A percentile compares a stretch with the other conserved stretches of the same genome.
Conservation (phyloP, 2,329 filamentous ascomycete species). For the Ceratocystis harringtonii region DNA sequence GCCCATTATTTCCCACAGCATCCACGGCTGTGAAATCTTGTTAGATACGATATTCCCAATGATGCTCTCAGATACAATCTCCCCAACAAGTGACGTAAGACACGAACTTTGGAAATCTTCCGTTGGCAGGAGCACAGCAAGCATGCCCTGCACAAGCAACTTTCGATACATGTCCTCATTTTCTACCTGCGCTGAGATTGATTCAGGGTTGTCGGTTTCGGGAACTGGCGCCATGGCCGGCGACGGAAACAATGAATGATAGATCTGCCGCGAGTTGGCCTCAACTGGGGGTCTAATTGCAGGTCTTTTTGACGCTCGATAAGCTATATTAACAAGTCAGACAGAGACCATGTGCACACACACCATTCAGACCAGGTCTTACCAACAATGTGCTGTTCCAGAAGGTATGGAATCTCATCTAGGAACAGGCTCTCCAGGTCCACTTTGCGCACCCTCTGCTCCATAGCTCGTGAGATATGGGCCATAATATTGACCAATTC, state of each 20-base stretch:
- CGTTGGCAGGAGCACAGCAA: conserved; percentile 75
- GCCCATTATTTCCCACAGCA: conserved; percentile 71
- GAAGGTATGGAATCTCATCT: conserved; percentile 71
- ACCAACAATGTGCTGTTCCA: conserved; percentile 73
- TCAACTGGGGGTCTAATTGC: conserved; percentile 44
- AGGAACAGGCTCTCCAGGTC: conserved; percentile 71
- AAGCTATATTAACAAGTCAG: conserved; percentile 37
- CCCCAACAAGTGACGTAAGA: conserved; percentile 65
- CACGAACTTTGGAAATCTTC: conserved; percentile 85
- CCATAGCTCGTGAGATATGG: conserved; percentile 74
- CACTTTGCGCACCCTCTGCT: conserved; percentile 68
- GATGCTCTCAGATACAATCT: conserved; percentile 82
- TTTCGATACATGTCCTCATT: conserved; percentile 79
- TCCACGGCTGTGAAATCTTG: conserved; percentile 73
- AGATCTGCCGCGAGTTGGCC: conserved; percentile 51
- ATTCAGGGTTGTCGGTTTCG: conserved; percentile 34
- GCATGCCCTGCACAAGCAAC: conserved; percentile 64
- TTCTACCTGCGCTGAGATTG: conserved; percentile 46
- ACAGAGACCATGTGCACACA: not conserved
- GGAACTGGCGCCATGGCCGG: conserved; percentile 69
- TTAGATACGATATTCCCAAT: conserved; percentile 67
- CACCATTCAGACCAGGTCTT: conserved; percentile 19
- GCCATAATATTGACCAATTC: conserved; percentile 84
- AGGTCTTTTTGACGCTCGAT: conserved; percentile 50
- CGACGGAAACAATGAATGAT: conserved; percentile 71